Conservation (phyloP, 73 alveolate species). For the Tetrahymena borealis region DNA sequence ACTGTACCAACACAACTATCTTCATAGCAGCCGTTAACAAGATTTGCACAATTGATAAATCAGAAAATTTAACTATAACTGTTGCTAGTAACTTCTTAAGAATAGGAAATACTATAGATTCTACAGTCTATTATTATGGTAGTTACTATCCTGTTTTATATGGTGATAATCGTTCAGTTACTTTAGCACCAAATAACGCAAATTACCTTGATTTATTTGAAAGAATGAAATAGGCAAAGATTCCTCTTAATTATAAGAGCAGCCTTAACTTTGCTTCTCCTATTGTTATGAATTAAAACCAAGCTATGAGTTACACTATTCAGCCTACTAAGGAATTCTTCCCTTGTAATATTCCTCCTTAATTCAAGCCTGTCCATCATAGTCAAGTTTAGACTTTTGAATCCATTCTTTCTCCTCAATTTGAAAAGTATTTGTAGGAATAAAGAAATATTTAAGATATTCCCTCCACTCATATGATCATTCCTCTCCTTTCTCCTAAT, state of each 20-base stretch:
- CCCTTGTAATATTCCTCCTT: slow-evolving; percentile 20
- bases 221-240: slow-evolving; percentile 18
- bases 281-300: slow-evolving; percentile 20
- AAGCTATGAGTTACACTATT: slow-evolving; percentile 16
- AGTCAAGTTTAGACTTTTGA: slow-evolving; percentile 17
- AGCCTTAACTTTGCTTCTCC: slow-evolving; percentile 40
- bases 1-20: slow-evolving; percentile 41
- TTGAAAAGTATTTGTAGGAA: background rate
- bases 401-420: background rate
- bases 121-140: slow-evolving; percentile 33
- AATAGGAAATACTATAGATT: slow-evolving; percentile 33
- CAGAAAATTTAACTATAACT: slow-evolving; percentile 38
- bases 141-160: slow-evolving; percentile 34
- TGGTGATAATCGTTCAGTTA: slow-evolving; percentile 46
- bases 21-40: slow-evolving; percentile 36
- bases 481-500: slow-evolving; percentile 43
- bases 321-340: slow-evolving; percentile 29
- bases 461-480: slow-evolving; percentile 52
- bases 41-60: slow-evolving; percentile 32
- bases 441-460: slow-evolving; percentile 6
- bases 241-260: slow-evolving; percentile 15
- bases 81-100: slow-evolving; percentile 37
- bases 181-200: slow-evolving; percentile 42
- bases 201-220: slow-evolving; percentile 16
- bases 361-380: background rate